These are phyloP conservation scores for Cladosporium velox DNA, from an alignment of 2,329 filamentous ascomycete species.

Conservation along the genomic window DNA sequence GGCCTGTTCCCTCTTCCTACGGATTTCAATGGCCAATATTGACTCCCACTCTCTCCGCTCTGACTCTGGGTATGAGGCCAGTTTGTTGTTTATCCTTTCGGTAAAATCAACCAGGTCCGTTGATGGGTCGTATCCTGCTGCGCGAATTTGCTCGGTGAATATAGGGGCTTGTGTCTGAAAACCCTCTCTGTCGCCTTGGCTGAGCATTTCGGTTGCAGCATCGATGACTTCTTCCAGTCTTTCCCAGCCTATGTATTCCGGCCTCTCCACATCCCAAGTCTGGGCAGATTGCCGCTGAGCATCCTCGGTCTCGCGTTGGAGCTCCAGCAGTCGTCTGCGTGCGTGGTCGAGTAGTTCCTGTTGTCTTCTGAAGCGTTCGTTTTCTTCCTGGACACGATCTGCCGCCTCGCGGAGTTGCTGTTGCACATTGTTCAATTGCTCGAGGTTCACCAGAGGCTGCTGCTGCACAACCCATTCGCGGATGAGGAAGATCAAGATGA, in stretches of 20 bases:
- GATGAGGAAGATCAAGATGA: slow-evolving; percentile 95
- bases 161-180: slow-evolving; percentile 21
- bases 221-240: slow-evolving; percentile 31
- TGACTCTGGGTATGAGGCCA: slow-evolving; percentile 26
- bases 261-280: slow-evolving; percentile 23
- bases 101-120: slow-evolving; percentile 26
- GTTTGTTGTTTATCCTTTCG: slow-evolving; percentile 29
- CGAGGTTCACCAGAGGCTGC: slow-evolving; percentile 78
- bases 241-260: slow-evolving; percentile 31
- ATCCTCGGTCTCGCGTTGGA: slow-evolving; percentile 28
- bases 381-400: slow-evolving; percentile 34
- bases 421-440: slow-evolving; percentile 30
- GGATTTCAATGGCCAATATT: slow-evolving; percentile 27
- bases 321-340: slow-evolving; percentile 29
- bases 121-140: slow-evolving; percentile 24
- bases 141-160: slow-evolving; percentile 28
- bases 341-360: slow-evolving; percentile 34
- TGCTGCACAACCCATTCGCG: slow-evolving; percentile 98
- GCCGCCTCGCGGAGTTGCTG: slow-evolving; percentile 29
- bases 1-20: neutral
- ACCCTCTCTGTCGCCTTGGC: slow-evolving; percentile 19
- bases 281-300: slow-evolving; percentile 23
- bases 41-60: slow-evolving; percentile 32
- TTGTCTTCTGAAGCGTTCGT: slow-evolving; percentile 31
- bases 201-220: slow-evolving; percentile 29